Percentiles rank a stretch among this genome's conserved stretches.
These are phyloP conservation scores for Daedaleopsis nitida DNA, from an alignment of 768 basidiomycete species.

Conservation along the genomic window DNA sequence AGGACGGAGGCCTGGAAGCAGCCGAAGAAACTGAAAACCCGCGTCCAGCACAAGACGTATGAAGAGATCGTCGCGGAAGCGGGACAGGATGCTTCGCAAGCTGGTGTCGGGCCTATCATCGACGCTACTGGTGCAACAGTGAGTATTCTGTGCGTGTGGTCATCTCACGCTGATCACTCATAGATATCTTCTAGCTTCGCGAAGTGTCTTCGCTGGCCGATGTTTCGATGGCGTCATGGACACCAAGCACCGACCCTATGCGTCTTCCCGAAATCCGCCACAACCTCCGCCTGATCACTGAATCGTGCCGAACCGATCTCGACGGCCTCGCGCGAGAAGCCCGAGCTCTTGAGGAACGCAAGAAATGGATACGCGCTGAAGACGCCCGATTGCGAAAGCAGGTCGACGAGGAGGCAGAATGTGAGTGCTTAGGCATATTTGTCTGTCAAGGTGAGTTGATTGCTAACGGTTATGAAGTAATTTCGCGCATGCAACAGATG, in stretches of 20 bases:
- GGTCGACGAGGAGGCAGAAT: conserved; percentile 74
- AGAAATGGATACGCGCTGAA: conserved; percentile 71
- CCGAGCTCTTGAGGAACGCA: conserved; percentile 76
- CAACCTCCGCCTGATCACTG: conserved; percentile 86
- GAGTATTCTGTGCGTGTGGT: conserved; percentile 32
- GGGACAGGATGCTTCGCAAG: conserved; percentile 52
- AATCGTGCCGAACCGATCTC: conserved; percentile 80
- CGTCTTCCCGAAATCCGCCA: conserved; percentile 97
- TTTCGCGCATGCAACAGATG: conserved; percentile 75
- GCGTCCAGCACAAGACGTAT: conserved; percentile 93
- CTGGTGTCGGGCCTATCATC: conserved; percentile 83
- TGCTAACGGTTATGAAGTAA: conserved; percentile 50
- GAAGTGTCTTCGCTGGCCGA: conserved; percentile 87
- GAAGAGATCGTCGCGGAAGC: conserved; percentile 93
- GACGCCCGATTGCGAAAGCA: conserved; percentile 68
- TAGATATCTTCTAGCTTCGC: conserved; percentile 53
- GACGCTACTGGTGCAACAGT: conserved; percentile 95
- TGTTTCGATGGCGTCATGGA: conserved; percentile 76
- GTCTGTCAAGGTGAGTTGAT: background rate
- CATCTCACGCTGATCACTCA: conserved; percentile 4
- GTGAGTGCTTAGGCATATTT: conserved; percentile 52
- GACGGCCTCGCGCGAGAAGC: conserved; percentile 92
- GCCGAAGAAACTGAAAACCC: conserved; percentile 81
- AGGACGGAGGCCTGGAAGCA: conserved; percentile 84
- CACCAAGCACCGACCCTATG: conserved; percentile 82